Base-by-base conservation (phyloP, 495 filamentous ascomycete genomes). In the Penicillium samsonianum region DNA sequence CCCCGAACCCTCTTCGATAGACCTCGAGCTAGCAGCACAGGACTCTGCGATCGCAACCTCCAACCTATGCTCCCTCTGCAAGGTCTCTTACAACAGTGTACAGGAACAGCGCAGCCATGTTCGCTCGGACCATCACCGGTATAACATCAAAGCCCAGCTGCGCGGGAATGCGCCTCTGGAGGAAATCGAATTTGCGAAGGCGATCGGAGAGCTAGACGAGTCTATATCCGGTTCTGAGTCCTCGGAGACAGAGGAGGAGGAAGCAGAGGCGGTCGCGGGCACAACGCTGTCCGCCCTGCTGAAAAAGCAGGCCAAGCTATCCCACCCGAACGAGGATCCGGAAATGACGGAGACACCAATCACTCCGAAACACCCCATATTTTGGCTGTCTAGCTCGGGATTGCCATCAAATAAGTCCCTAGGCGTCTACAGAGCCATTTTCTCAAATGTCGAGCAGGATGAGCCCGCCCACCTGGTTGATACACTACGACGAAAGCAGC, bases 121-220 rank as follows among this genome's bases (percentile, higher is more conserved):
- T 25, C 86, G 87, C 52, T 96, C 92, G n/a, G 94, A 98, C 69
- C 80, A 93, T 45, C 94, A 98, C 72, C 81, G 87, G 53, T 98
- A 96, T 72, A 98, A 98, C 68, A 69, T 97, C 47, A 97, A 96
- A 70, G 90, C 90, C 66, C 93, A 90, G 74, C 72, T 96, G 33
- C 81, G 87, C 51, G 90, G 89, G 0, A 80, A 77, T 44, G 78
- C 76, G 11, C 75, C 85, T 0, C 86, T 96, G 1, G 80, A 83
- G 11, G 94, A 98, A 55, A 62, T 63, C 11, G 88, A 96, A 43
- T 98, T 98, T 54, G 88, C 90, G 63, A 89, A 86, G 65, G 81
- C 97, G 12, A 76, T 97, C 11, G 90, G 85, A 17, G 84, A 91
- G 35, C 78, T 96, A 19, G 86, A 96, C 56, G 91, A 96, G 69